Evolutionary conservation across 2,329 filamentous ascomycete species (phyloP).

Genomic region (Fusarium neocosmosporiellum): DNA sequence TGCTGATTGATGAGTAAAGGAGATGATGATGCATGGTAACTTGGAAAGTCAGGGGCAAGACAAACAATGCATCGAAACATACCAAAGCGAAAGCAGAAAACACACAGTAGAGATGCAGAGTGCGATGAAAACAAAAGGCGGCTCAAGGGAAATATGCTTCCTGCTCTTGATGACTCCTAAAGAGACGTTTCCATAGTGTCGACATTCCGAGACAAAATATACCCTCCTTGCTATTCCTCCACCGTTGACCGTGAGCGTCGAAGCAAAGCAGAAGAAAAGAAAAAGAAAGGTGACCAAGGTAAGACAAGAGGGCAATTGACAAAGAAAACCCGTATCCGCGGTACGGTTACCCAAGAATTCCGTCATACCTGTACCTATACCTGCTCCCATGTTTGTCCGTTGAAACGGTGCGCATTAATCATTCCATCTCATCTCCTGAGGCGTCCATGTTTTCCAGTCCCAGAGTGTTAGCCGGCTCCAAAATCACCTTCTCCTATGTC

Average conservation of each 20-base stretch:
- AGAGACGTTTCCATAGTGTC: constrained; percentile 18
- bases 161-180: constrained; percentile 26
- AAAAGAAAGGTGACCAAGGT: constrained; percentile 4
- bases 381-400: constrained; percentile 18
- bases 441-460: constrained; percentile 9
- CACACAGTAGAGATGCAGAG: constrained; percentile 3
- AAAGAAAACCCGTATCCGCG: constrained; percentile 19
- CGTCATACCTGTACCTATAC: constrained; percentile 22
- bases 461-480: constrained; percentile 19
- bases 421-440: constrained; percentile 26
- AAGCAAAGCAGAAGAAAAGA: constrained; percentile 1
- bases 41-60: not conserved
- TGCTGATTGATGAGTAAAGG: constrained; percentile 11
- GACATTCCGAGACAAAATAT: constrained; percentile 30
- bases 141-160: constrained; percentile 5
- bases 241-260: not conserved
- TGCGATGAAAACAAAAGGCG: constrained; percentile 7
- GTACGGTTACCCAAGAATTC: constrained; percentile 24
- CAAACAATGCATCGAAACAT: not conserved
- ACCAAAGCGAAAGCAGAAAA: not conserved
- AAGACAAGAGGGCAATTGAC: constrained; percentile 6
- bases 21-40: not conserved
- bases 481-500: constrained; percentile 42
- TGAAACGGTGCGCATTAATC: constrained; percentile 37
- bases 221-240: constrained; percentile 3